These are phyloP conservation scores for Sporothrix mexicana DNA, from an alignment of 2,329 filamentous ascomycete species.

Conservation along the genomic window DNA sequence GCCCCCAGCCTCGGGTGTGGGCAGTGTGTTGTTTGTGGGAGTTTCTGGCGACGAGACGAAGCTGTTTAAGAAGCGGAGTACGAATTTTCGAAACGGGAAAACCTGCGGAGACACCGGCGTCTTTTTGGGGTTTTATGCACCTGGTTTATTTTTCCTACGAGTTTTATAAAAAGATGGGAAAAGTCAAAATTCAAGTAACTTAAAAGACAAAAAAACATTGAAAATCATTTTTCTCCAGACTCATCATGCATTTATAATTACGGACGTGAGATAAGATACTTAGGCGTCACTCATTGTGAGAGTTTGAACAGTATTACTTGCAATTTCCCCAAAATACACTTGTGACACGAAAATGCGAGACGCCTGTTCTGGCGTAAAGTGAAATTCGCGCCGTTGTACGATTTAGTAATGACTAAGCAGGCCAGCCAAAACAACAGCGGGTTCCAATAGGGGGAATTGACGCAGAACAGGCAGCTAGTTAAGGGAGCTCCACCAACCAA, in stretches of 20 bases:
- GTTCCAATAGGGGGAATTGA: not conserved
- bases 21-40: conserved; percentile 31
- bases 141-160: conserved; percentile 31
- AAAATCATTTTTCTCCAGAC: not conserved
- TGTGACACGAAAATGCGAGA: not conserved
- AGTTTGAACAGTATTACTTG: not conserved
- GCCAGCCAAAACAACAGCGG: not conserved
- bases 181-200: conserved; percentile 27
- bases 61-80: conserved; percentile 16
- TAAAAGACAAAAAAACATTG: conserved; percentile 29
- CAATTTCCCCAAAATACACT: not conserved
- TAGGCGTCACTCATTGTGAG: no score
- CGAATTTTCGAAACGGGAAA: conserved; percentile 24
- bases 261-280: no score
- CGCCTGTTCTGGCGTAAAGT: not conserved
- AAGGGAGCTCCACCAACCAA: conserved; percentile 22
- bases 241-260: no score
- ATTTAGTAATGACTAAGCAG: conserved; percentile 12
- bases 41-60: conserved; percentile 6
- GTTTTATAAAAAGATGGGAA: conserved; percentile 29
- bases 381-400: not conserved
- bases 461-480: conserved; percentile 20
- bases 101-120: conserved; percentile 32
- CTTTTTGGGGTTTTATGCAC: conserved; percentile 35
- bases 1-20: conserved; percentile 31